phyloP scores from a whole-genome alignment of 1,284 basidiomycete genomes.

The Athelia sp. region DNA sequence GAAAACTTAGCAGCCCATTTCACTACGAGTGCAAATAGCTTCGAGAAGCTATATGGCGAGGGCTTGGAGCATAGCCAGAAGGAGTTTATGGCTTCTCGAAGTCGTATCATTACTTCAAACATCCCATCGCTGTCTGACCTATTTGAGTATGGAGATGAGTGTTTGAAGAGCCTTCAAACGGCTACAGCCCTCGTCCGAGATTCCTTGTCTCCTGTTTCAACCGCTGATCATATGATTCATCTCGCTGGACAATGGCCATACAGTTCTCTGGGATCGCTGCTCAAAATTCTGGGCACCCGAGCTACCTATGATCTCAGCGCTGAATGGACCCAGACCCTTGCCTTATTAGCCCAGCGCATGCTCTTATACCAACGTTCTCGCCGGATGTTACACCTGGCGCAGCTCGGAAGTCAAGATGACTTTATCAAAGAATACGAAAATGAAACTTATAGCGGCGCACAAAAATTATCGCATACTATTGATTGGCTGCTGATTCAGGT shows the following conservation, averaged over 20 bases:
- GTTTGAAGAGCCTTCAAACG: not conserved
- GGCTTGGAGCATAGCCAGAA: not conserved
- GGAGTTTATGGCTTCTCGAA: not conserved
- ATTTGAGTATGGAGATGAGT: not conserved
- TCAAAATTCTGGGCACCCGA: conserved; percentile 14
- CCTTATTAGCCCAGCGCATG: conserved; percentile 18
- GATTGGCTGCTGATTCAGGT: conserved; percentile 50
- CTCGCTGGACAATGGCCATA: conserved; percentile 13
- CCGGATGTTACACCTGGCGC: conserved; percentile 19
- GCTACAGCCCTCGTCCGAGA: not conserved
- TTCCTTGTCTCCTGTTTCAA: not conserved
- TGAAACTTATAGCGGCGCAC: conserved; percentile 9
- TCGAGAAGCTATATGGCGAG: not conserved
- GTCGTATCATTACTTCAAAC: too few relatives aligned
- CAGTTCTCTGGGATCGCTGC: conserved; percentile 18
- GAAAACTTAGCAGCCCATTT: not conserved
- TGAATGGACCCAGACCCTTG: conserved; percentile 19
- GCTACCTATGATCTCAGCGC: conserved; percentile 12
- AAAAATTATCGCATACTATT: conserved; percentile 15
- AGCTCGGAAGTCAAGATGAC: conserved; percentile 18
- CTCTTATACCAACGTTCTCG: conserved; percentile 29
- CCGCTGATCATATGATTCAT: not conserved
- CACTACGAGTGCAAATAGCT: not conserved
- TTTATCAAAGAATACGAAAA: conserved; percentile 31
- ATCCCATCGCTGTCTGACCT: too few relatives aligned